Percentiles rank a stretch among this genome's conserved stretches.
Conservation (phyloP, 176 grass and related monocot species). For the Tuctoria greenei region DNA sequence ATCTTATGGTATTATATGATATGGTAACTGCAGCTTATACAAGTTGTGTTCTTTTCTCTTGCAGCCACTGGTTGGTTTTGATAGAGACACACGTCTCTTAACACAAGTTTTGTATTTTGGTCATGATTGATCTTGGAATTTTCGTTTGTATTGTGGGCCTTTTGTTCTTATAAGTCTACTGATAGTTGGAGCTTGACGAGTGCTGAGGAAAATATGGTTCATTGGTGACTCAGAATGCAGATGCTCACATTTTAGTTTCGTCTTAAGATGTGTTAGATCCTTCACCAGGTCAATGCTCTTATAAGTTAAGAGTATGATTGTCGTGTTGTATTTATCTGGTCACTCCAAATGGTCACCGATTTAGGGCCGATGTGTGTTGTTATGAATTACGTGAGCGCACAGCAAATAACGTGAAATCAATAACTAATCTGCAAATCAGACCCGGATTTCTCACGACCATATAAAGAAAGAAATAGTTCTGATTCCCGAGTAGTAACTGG, state of each 20-base stretch:
- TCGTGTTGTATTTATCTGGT: not conserved
- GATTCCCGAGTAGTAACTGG: not conserved
- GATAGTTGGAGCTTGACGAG: not conserved
- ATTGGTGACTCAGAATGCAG: conserved; percentile 20
- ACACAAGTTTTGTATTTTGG: conserved; percentile 5
- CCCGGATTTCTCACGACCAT: too few species aligned
- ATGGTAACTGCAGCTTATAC: not conserved
- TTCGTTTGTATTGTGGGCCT: conserved; percentile 2
- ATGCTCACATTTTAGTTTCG: conserved; percentile 13
- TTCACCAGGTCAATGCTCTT: conserved; percentile 19
- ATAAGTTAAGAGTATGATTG: not conserved
- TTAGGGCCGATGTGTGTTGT: not conserved
- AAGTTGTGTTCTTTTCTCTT: conserved; percentile 2
- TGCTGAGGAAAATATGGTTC: conserved; percentile 13
- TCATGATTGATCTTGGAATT: not conserved
- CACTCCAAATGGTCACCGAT: not conserved
- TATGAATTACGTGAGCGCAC: not conserved
- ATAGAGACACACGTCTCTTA: conserved; percentile 22
- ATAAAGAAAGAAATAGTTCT: not conserved
- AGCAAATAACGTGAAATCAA: not conserved
- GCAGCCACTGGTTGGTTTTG: conserved; percentile 33
- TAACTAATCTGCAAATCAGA: too few species aligned
- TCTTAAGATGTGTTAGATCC: conserved; percentile 23
- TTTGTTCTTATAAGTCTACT: not conserved
- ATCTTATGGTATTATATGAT: not conserved